Evolutionary conservation across 163 green algal genomes (phyloP).

Genomic region (Scenedesmus sp.): DNA sequence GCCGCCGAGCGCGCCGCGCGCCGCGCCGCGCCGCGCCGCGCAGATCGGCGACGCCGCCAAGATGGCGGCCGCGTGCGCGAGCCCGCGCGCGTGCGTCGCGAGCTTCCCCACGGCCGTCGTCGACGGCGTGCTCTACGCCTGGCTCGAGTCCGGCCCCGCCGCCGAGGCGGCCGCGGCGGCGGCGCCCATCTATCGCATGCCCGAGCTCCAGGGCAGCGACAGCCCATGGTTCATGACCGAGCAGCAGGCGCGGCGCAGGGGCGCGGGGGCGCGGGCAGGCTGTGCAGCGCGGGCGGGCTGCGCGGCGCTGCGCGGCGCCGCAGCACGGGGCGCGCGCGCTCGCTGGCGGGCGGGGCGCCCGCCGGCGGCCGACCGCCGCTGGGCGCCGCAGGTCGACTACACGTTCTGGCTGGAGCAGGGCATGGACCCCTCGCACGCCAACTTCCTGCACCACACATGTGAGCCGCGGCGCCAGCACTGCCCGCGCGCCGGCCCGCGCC

Average conservation of each 20-base stretch:
- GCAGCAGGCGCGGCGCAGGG: no score
- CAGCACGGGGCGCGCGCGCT: no score
- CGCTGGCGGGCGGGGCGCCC: no score
- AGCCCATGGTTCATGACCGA: constrained; percentile 4
- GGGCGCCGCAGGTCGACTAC: no score
- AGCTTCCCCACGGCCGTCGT: constrained; percentile 47
- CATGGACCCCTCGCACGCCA: constrained; percentile 57
- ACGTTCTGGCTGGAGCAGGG: constrained; percentile 59
- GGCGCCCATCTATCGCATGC: not conserved
- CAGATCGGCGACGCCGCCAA: constrained; percentile 44
- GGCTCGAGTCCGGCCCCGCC: constrained; percentile 50
- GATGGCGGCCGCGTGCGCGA: constrained; percentile 31
- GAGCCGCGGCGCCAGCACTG: not conserved
- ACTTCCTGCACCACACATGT: constrained; percentile 58
- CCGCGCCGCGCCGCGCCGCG: not conserved
- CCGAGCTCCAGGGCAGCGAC: not conserved
- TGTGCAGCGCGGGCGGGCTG: no score
- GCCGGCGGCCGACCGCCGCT: no score
- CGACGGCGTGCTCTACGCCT: constrained; percentile 50
- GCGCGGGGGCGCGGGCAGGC: no score
- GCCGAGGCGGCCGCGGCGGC: constrained; percentile 27
- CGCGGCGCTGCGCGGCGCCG: no score
- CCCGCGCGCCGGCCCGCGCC: no score
- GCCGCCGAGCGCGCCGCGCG: not conserved
- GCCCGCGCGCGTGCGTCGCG: constrained; percentile 38